Percentiles rank a stretch among this genome's conserved stretches.
Evolutionary conservation across 805 yeast species (phyloP).

Genomic region (Starmerella ratchasimensis): DNA sequence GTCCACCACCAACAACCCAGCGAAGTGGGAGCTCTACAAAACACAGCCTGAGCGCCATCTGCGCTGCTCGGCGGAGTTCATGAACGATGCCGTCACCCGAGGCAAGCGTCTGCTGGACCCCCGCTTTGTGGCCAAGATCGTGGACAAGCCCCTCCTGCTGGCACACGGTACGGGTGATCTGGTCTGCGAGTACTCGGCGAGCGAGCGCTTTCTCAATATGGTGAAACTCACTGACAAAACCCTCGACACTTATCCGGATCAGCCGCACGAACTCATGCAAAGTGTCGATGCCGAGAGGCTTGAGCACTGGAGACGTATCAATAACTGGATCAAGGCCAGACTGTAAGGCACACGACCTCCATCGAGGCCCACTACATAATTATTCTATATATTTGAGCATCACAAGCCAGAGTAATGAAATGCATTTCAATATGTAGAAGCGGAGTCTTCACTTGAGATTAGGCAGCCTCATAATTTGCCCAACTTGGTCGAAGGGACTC

Average conservation of each 20-base stretch:
- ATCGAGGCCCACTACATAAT: no score
- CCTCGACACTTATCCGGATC: slow-evolving; percentile 13
- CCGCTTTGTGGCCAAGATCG: slow-evolving; percentile 20
- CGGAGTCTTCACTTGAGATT: no score
- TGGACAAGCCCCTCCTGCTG: slow-evolving; percentile 27
- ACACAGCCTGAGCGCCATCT: slow-evolving; percentile 23
- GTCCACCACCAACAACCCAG: slow-evolving; percentile 23
- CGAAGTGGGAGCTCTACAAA: slow-evolving; percentile 14
- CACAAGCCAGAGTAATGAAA: no score
- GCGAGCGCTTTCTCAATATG: slow-evolving; percentile 11
- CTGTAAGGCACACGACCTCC: no score
- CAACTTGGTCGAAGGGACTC: no score
- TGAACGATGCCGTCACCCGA: slow-evolving; percentile 27
- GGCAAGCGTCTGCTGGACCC: slow-evolving; percentile 25
- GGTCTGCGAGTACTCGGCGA: slow-evolving; percentile 16
- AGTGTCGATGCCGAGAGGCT: slow-evolving; percentile 10
- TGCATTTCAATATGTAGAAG: no score
- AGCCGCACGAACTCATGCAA: slow-evolving; percentile 21
- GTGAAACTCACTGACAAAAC: slow-evolving; percentile 17
- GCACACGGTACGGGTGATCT: slow-evolving; percentile 30
- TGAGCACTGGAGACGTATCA: slow-evolving; percentile 12
- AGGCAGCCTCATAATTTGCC: no score
- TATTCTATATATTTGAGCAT: no score
- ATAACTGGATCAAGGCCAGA: slow-evolving; percentile 19
- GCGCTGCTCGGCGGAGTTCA: slow-evolving; percentile 23